Evolutionary conservation across 2,329 filamentous ascomycete genomes (phyloP).

Genomic region (Arachnomyces sp.): DNA sequence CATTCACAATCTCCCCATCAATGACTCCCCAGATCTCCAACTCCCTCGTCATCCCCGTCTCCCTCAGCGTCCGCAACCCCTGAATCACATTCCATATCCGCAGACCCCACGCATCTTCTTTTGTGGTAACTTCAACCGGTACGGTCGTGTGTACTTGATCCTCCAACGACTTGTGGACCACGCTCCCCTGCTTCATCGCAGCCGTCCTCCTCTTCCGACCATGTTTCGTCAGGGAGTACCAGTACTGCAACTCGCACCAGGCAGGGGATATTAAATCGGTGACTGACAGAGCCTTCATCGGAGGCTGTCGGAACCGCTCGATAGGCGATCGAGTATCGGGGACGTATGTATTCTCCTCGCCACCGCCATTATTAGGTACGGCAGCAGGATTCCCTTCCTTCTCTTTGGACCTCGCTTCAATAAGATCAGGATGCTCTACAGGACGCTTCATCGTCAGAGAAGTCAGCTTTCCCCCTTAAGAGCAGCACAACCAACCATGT

Average conservation of each 20-base stretch:
- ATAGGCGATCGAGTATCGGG: constrained; percentile 54
- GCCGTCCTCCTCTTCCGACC: constrained; percentile 67
- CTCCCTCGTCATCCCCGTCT: constrained; percentile 65
- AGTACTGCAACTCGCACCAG: constrained; percentile 95
- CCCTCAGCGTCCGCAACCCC: constrained; percentile 64
- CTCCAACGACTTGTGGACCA: constrained; percentile 74
- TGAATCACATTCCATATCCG: constrained; percentile 87
- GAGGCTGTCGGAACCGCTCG: constrained; percentile 67
- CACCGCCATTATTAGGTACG: constrained; percentile 12
- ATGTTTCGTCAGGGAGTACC: constrained; percentile 70
- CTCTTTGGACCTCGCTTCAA: constrained; percentile 27
- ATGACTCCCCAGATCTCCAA: constrained; percentile 78
- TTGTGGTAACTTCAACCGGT: constrained; percentile 59
- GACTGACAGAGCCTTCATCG: constrained; percentile 72
- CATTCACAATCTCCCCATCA: constrained; percentile 75
- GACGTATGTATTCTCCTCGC: constrained; percentile 6
- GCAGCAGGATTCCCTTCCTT: constrained; percentile 18
- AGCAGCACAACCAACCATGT: not conserved
- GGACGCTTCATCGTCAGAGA: constrained; percentile 47
- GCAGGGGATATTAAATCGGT: constrained; percentile 80
- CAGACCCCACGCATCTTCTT: constrained; percentile 75
- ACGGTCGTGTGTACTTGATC: constrained; percentile 75
- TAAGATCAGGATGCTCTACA: constrained; percentile 46
- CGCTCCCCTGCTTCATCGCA: constrained; percentile 76
- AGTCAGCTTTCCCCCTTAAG: constrained; percentile 47